Conservation (phyloP, 169 alveolate species). For the Plasmodium knowlesi region DNA sequence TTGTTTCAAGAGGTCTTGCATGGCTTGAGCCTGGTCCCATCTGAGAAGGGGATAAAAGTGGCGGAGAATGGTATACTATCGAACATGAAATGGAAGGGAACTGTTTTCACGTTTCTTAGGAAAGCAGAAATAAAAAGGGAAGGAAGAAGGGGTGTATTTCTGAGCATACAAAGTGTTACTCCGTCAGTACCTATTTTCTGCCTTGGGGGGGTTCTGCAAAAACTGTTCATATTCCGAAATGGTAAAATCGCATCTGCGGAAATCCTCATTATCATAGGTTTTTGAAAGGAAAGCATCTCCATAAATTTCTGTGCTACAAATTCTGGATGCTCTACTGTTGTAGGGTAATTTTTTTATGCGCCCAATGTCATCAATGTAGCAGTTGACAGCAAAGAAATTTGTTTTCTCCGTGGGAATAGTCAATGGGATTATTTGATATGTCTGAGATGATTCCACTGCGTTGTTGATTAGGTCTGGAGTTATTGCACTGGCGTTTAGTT, state of each 20-base stretch:
- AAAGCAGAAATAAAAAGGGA: too few species aligned
- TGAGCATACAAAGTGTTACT: constrained; percentile 4
- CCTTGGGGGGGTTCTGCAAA: constrained; percentile 89
- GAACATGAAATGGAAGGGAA: neutral
- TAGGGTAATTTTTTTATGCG: constrained; percentile 89
- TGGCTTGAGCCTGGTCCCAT: constrained; percentile 74
- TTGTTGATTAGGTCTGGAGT: constrained; percentile 46
- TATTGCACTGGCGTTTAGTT: constrained; percentile 16
- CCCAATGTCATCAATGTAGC: constrained; percentile 92
- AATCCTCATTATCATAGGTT: constrained; percentile 90
- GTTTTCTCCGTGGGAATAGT: constrained; percentile 88
- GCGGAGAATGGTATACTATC: neutral
- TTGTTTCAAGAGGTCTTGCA: constrained; percentile 71
- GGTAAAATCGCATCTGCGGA: constrained; percentile 86
- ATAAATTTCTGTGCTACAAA: constrained; percentile 89
- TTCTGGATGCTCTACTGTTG: constrained; percentile 91
- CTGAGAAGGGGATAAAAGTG: neutral
- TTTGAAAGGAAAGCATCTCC: constrained; percentile 92
- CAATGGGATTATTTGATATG: constrained; percentile 91
- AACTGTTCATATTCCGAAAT: constrained; percentile 84
- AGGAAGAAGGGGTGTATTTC: neutral
- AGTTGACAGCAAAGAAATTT: constrained; percentile 84
- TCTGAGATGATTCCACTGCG: constrained; percentile 64
- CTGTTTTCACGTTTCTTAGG: neutral
- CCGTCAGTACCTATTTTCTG: constrained; percentile 83